Base-by-base conservation (phyloP, 352 stramenopile species). In the Phytophthora sojae region DNA sequence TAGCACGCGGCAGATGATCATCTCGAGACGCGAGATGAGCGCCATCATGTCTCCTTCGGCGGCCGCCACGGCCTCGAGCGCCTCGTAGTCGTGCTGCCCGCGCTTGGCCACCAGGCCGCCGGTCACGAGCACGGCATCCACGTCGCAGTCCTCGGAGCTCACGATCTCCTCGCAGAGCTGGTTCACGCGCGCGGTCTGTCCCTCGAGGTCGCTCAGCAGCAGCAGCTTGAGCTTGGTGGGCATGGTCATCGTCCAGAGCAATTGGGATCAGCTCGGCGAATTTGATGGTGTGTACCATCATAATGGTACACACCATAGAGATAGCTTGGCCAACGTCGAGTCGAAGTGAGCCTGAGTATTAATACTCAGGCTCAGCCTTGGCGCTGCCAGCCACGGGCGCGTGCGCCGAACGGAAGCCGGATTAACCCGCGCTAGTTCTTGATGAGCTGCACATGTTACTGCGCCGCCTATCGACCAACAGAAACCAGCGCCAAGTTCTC, bases 1-100 rank as follows among this genome's bases (percentile, higher is more conserved):
- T 11, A 97, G 47, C 9, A 97, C 87, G 25, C 88, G 88, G 49
- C 90, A 96, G 19, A 95, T 87, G 56, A 97, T 92, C 76, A 89
- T 94, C 64, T 97, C 90, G 39, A 97, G 84, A 26, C 90, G 82
- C 17, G 90, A 94, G 54, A 97, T 89, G 52, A 96, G 75, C 69
- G 90, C 87, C 84, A 93, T 96, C 88, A 96, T 95, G 74, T 97
- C 90, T 67, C 90, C 90, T 79, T 97, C 89, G 23, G 88, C 89
- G 4, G 86, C 85, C 3, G 86, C 87, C 26, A 91, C 77, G 9
- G 61, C 71, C 73, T 94, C 88, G 9, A 87, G 75, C 44, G 73
- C 67, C 11, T 84, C 76, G 68, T 93, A 95, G 30, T 67, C 79
- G 52, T 75, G 75, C 25, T 81, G 70, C n/a, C 62, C 73, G 29